Conservation (phyloP, 768 basidiomycete genomes). For the Amanita fuliginea region DNA sequence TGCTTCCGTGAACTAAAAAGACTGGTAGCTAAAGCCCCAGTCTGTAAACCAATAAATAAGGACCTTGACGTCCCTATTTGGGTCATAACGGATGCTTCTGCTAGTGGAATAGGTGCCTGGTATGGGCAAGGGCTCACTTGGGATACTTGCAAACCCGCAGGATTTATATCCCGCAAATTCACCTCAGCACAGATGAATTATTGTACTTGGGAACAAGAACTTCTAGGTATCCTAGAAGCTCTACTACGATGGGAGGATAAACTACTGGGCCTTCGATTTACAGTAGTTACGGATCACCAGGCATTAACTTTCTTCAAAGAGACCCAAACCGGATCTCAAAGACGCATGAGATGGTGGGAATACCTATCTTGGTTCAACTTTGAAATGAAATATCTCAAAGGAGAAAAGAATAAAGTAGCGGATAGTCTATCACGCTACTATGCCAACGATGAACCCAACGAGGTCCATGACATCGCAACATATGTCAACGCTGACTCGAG, state of each 20-base stretch:
- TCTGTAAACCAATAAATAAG: background rate
- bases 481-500: conserved; percentile 12
- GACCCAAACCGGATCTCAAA: conserved; percentile 4
- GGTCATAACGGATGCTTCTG: background rate
- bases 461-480: conserved; percentile 1
- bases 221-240: conserved; percentile 8
- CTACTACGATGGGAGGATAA: conserved; percentile 22
- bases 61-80: background rate
- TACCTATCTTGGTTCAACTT: conserved; percentile 17
- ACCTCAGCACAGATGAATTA: too few species aligned
- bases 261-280: conserved; percentile 13
- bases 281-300: conserved; percentile 17
- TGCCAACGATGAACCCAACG: conserved; percentile 8
- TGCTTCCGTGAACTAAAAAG: conserved; percentile 10
- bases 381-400: conserved; percentile 15
- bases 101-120: conserved; percentile 11
- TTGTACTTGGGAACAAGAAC: conserved; percentile 10
- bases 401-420: conserved; percentile 16
- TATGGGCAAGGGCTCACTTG: background rate
- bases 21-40: background rate
- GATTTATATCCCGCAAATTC: too few species aligned
- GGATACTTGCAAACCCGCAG: too few species aligned
- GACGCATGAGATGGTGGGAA: conserved; percentile 17
- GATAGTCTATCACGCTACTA: conserved; percentile 20
- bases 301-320: conserved; percentile 10